phyloP scores from a whole-genome alignment of 345 rosid genomes.

The Brassica nigra region DNA sequence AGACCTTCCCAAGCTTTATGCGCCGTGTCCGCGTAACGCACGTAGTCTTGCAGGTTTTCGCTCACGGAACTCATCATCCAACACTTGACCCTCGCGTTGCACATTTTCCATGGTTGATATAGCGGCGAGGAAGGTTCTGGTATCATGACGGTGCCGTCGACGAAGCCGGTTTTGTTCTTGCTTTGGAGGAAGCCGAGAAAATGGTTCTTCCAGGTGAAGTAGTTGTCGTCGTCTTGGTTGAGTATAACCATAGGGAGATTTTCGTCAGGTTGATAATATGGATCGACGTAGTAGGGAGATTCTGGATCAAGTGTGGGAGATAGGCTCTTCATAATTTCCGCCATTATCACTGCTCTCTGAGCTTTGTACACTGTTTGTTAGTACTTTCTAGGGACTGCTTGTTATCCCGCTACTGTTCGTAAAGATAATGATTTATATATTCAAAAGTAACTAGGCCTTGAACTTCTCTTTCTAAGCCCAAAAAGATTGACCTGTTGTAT shows the following conservation, averaged over 20 bases:
- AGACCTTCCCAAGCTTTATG: conserved; percentile 1
- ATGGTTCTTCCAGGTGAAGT: conserved; percentile 8
- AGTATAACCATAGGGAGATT: not conserved
- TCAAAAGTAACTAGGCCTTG: too few species aligned
- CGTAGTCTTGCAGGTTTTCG: not conserved
- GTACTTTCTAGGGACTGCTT: not conserved
- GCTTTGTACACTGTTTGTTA: not conserved
- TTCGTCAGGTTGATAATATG: not conserved
- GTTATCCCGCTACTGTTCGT: not conserved
- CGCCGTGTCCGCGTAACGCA: not conserved
- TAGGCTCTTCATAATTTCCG: not conserved
- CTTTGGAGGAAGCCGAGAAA: not conserved
- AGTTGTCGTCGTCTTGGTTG: conserved; percentile 1
- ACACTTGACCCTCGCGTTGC: not conserved
- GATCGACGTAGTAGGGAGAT: not conserved
- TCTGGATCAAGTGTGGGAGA: not conserved
- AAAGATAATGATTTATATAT: not conserved
- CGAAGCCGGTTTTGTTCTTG: not conserved
- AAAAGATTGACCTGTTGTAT: too few species aligned
- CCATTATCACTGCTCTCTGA: not conserved
- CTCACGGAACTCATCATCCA: not conserved
- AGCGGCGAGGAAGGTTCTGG: conserved; percentile 7
- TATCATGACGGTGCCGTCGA: not conserved
- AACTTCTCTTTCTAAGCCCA: too few species aligned
- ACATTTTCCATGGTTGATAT: not conserved